Evolutionary conservation across 2,329 filamentous ascomycete genomes (phyloP), one percentile per base, ranked within the genome.

Genomic region (Malbranchea zuffiana): DNA sequence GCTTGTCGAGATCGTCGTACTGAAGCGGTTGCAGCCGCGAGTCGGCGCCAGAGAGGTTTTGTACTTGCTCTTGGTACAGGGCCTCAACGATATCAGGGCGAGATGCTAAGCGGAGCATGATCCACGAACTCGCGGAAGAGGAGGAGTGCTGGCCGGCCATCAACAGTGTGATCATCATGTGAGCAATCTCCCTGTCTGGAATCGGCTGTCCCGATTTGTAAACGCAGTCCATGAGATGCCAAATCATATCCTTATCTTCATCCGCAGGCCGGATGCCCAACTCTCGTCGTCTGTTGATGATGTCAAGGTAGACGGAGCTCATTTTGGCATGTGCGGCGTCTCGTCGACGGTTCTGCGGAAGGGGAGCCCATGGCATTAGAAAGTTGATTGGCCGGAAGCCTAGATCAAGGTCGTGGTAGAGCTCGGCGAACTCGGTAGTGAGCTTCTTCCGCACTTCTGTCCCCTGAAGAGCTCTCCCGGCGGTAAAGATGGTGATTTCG

Each of bases 91-190:
- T 72, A 17, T 80, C 71, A 0, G 82, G 81, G 11, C 76, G 67
- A 1, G 77, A 72, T 6, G 82, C 82, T 2, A 88, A 69, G 32
- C 76, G 78, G 8, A 87, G 68, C 47, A 87, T 62, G 46, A 85
- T 82, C 82, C 82, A 88, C 6, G 78, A 71, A 47, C 76, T 76
- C n/a, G 80, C 80, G 0, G 81, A 78, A 4, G 82, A 80, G 0
- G 81, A 86, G 1, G 80, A 82, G 62, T 88, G 82, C 53, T 90
- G 82, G 34, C 82, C 82, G 7, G 78, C 82, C 82, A 90, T 87
- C 35, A 88, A 70, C 11, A 88, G 69, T 0, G 82, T 81, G 51
- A 88, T 88, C 82, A 88, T 86, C 69, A 88, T 82, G 59, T 85
- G 78, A 0, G 82, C 81, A 35, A 88, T 75, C 53, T 88, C 82